Percentiles rank a stretch among this genome's conserved stretches.
Evolutionary conservation across 139 green algal genomes (phyloP).

Genomic region (Chlorella vulgaris): DNA sequence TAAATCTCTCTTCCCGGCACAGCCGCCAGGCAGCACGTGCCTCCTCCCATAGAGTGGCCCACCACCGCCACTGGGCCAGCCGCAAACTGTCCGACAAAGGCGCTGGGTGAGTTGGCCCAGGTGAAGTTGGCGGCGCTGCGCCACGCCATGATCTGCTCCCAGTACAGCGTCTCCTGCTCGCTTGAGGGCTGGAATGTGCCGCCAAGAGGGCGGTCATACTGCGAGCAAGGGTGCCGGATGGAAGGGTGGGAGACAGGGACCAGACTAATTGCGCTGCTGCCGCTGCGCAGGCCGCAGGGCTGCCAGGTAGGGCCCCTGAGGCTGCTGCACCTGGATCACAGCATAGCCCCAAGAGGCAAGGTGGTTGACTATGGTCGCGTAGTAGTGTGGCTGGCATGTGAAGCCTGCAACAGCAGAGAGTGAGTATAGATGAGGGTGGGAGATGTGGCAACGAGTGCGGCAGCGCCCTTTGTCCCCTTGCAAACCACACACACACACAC

Average conservation of each 20-base stretch:
- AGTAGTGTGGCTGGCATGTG: neutral
- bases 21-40: neutral
- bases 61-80: neutral
- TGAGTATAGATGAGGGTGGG: too few species aligned
- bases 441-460: too few species aligned
- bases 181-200: neutral
- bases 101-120: neutral
- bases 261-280: too few species aligned
- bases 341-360: conserved; percentile 19
- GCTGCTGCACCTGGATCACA: conserved; percentile 6
- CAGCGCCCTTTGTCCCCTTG: too few species aligned
- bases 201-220: conserved; percentile 10
- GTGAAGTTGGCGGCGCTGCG: conserved; percentile 7
- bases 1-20: too few species aligned
- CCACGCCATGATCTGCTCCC: neutral
- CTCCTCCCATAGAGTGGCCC: conserved; percentile 12
- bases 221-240: neutral
- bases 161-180: neutral
- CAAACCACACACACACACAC: too few species aligned
- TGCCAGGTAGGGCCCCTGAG: neutral
- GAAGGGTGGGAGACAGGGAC: too few species aligned
- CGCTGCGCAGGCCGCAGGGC: neutral
- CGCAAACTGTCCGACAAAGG: neutral
- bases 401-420: neutral
- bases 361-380: neutral